Base-by-base conservation (phyloP, 805 yeast species). In the Candida argentea region DNA sequence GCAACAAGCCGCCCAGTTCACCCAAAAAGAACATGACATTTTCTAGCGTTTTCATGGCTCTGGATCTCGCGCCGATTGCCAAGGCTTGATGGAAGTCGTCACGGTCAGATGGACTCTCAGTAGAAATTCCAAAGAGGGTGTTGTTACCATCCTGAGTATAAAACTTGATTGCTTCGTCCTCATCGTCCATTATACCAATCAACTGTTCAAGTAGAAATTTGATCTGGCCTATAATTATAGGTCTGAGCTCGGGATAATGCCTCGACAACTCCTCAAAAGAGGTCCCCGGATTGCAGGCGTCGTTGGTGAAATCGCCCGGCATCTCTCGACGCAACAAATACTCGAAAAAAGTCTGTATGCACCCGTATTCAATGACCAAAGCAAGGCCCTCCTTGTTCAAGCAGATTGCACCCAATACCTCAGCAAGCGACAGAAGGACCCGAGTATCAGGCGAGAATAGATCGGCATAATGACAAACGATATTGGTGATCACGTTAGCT, bases 321-420 rank as follows among this genome's bases (percentile, higher is more conserved):
- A 63, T 62, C 28, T 73, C 82, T 1, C 49, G 35, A 11, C 39
- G 40, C 3, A 73, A 62, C 30, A 82, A 45, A 13, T 66, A 72
- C 36, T 67, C 69, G 4, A 84, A 74, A 52, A 46, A 77, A 27
- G 33, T 55, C 29, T 35, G 50, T 33, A 58, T 57, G n/a, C 63
- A 48, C 2, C 52, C 35, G 3, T 51, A 41, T 4, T 55, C 55
- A 7, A 71, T 52, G 1, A 86, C 72, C 32, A 68, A 64, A 20
- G 65, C 50, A 33, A 83, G 48, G 0, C 95, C 97, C 6, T 72
- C 78, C 27, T 64, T 69, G 40, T 81, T 86, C 43, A 87, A 65
- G 22, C 89, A 75, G 18, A 87, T 61, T 0, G 97, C 95, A 9
- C 91, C 91, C 24, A 87, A 61, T 1, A 78, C 70, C 39, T 81